Conservation (phyloP, 2,329 filamentous ascomycete genomes). For the Pseudogymnoascus sp. region DNA sequence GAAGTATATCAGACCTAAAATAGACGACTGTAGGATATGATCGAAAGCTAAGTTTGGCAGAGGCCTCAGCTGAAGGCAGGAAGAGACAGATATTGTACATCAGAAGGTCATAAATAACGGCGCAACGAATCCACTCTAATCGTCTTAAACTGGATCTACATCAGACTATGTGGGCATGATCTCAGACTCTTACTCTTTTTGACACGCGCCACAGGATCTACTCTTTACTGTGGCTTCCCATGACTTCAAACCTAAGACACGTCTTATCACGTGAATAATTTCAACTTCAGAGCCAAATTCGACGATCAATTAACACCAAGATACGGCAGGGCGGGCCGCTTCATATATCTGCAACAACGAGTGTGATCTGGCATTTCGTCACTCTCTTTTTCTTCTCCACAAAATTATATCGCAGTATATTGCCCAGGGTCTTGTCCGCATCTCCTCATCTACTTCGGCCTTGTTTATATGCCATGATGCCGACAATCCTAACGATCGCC, state of each 20-base stretch:
- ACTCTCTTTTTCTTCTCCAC: background rate
- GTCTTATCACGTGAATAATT: background rate
- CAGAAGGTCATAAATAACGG: slow-evolving; percentile 3
- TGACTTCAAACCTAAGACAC: background rate
- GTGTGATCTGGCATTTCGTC: background rate
- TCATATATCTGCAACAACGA: background rate
- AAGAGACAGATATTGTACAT: background rate
- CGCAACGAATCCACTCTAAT: slow-evolving; percentile 8
- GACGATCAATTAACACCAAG: background rate
- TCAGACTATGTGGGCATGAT: background rate
- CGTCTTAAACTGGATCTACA: background rate
- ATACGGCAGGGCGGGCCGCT: background rate
- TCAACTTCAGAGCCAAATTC: background rate
- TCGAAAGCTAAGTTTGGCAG: background rate
- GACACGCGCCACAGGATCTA: background rate
- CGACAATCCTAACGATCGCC: background rate
- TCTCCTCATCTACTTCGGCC: background rate
- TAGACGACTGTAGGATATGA: background rate
- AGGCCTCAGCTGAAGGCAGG: background rate
- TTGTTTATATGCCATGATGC: background rate
- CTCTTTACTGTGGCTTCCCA: background rate
- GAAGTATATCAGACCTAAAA: slow-evolving; percentile 2
- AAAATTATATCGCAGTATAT: background rate
- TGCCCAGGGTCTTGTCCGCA: background rate
- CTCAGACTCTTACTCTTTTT: background rate